Evolutionary conservation across 257 asterid species (phyloP).

Genomic region (Handroanthus guayacan): DNA sequence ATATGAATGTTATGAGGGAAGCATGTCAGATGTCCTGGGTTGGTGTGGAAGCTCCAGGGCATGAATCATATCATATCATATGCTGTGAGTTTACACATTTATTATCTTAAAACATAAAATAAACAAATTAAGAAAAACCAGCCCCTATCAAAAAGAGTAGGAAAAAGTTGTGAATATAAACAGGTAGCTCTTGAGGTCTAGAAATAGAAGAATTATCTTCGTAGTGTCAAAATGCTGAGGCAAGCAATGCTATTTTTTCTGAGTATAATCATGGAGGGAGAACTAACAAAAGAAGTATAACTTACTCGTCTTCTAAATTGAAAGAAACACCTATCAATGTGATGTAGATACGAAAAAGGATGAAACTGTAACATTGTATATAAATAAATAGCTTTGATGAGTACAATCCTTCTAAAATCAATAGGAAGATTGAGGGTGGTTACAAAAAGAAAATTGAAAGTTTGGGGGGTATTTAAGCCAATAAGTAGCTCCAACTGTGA

Average conservation of each 20-base stretch:
- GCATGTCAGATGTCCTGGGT: background rate
- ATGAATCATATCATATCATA: background rate
- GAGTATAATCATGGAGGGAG: background rate
- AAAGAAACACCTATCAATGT: too few relatives aligned
- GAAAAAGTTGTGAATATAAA: background rate
- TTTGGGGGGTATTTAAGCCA: background rate
- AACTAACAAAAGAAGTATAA: background rate
- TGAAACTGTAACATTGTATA: background rate
- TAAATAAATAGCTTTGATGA: background rate
- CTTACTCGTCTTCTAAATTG: too few relatives aligned
- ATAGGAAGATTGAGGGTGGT: conserved; percentile 3
- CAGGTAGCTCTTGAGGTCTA: background rate
- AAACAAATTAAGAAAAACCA: background rate
- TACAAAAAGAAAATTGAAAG: background rate
- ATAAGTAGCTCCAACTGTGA: background rate
- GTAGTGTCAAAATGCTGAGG: background rate
- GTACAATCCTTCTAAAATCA: background rate
- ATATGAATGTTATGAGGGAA: background rate
- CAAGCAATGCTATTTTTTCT: background rate
- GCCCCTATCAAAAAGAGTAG: background rate
- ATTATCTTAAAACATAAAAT: background rate
- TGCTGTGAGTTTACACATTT: background rate
- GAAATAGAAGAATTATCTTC: background rate
- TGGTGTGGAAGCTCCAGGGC: background rate
- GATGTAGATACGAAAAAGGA: background rate